These are phyloP conservation scores for Pseudoscleropodium purum DNA, from an alignment of 225 moss, liverwort and hornwort genomes.

Conservation along the genomic window DNA sequence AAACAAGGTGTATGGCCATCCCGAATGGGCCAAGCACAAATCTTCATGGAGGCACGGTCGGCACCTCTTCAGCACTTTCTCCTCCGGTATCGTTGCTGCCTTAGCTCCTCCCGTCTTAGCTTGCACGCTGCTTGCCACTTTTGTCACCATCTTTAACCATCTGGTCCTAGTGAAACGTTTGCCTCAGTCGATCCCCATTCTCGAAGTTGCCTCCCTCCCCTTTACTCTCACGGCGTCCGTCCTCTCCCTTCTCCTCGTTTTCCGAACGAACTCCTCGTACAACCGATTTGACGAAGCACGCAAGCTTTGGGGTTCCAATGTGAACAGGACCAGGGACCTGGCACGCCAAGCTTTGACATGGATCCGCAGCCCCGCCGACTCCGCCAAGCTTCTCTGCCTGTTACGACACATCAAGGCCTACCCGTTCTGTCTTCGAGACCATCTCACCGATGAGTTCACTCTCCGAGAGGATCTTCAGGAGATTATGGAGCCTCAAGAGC, in stretches of 20 bases:
- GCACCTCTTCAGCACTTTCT: conserved; percentile 42
- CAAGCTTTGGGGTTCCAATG: conserved; percentile 68
- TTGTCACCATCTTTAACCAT: conserved; percentile 42
- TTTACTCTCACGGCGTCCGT: conserved; percentile 67
- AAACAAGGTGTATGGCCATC: conserved; percentile 48
- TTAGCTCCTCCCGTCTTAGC: conserved; percentile 62
- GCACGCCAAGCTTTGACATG: conserved; percentile 61
- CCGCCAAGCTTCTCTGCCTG: conserved; percentile 26
- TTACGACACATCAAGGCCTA: conserved; percentile 57
- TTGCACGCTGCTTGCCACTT: conserved; percentile 42
- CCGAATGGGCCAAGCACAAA: conserved; percentile 66
- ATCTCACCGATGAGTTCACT: not conserved
- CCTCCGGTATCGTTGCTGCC: conserved; percentile 49
- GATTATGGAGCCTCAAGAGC: not conserved
- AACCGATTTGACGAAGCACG: conserved; percentile 77
- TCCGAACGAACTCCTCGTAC: conserved; percentile 83
- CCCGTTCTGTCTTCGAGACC: conserved; percentile 48
- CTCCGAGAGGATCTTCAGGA: conserved; percentile 4
- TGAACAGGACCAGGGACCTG: conserved; percentile 61
- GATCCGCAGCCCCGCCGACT: conserved; percentile 44
- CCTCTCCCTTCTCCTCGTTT: conserved; percentile 75
- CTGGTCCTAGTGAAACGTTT: conserved; percentile 11
- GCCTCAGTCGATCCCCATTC: conserved; percentile 27
- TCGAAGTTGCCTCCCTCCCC: conserved; percentile 47
- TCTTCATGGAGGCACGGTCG: conserved; percentile 57